Percentiles rank a stretch among this genome's conserved stretches.
Conservation (phyloP, 805 yeast species). For the Lipomyces starkeyi region DNA sequence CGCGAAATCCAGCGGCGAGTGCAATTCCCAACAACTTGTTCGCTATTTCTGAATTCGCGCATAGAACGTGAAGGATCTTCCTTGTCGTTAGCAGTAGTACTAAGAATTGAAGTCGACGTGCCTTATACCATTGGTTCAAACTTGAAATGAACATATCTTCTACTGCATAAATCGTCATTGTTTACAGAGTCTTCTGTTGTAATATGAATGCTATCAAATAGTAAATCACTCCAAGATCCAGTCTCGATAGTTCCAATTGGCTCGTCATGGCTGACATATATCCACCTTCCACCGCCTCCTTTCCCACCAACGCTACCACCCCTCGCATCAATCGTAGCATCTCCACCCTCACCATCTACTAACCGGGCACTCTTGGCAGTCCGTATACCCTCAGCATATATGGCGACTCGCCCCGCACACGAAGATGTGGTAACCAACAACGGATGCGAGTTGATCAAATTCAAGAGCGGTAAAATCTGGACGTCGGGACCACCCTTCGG, state of each 20-base stretch:
- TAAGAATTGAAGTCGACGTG: background rate
- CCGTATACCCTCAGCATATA: slow-evolving; percentile 77
- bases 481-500: slow-evolving; percentile 89
- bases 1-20: slow-evolving; percentile 85
- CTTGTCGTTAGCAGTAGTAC: background rate
- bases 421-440: slow-evolving; percentile 87
- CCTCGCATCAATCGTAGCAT: slow-evolving; percentile 7
- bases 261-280: slow-evolving; percentile 73
- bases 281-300: slow-evolving; percentile 85
- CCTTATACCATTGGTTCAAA: slow-evolving; percentile 68
- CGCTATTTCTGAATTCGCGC: slow-evolving; percentile 66
- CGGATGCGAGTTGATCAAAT: slow-evolving; percentile 63
- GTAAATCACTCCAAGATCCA: slow-evolving; percentile 42
- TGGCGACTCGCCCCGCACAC: slow-evolving; percentile 86
- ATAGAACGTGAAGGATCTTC: slow-evolving; percentile 75
- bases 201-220: slow-evolving; percentile 41
- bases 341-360: background rate
- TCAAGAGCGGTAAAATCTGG: slow-evolving; percentile 72
- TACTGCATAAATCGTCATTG: slow-evolving; percentile 1
- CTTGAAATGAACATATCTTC: slow-evolving; percentile 64
- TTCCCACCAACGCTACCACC: slow-evolving; percentile 67
- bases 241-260: slow-evolving; percentile 3
- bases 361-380: slow-evolving; percentile 29
- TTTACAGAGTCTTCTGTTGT: background rate
- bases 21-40: slow-evolving; percentile 68